Base-by-base conservation (phyloP, 306 rosid species). In the Vigna unguiculata region DNA sequence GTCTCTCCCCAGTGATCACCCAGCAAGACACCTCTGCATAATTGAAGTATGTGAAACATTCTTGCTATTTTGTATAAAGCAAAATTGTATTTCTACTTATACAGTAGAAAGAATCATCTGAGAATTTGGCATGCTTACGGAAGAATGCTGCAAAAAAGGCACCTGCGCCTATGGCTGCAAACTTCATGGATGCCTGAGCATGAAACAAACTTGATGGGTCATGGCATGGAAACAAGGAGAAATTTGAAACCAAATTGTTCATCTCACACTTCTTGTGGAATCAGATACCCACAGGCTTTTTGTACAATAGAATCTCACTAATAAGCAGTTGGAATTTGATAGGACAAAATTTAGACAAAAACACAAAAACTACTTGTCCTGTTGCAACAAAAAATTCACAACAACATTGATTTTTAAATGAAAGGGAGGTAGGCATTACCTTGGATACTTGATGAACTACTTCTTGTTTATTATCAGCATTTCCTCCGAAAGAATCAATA, bases 1-100 rank as follows among this genome's bases (percentile, higher is more conserved):
- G 98, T 80, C 95, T 89, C 80, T 91, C 95, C 71, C 97, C 95
- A 1, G 98, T 89, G 61, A 91, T 75, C 90, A 93, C 87, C 98
- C 98, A 93, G 47, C 97, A 88, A 22, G 94, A 64, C 68, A 93
- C 82, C 90, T 93, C 96, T 90, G 83, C 25, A 74, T 73, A 16
- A 55, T 38, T 67, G 24, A 8, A 79, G 72, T 17, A 47, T 12
- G 22, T 34, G 3, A 17, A 21, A 57, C 38, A 57, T 38, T 57
- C 55, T 75, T 71, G 66, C 38, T 78, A 79, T 19, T 21, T 30
- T 3, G 47, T 59, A 22, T 38, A 11, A 67, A 79, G 73, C 7
- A 43, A 73, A 69, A 59, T 43, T 58, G 17, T 34, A 32, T n/a
- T 57, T 38, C 1, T 45, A 7, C 28, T 52, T 52, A 41, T n/a